These are phyloP conservation scores for Cordyceps fumosorosea DNA, from an alignment of 2,329 filamentous ascomycete species.

Conservation along the genomic window DNA sequence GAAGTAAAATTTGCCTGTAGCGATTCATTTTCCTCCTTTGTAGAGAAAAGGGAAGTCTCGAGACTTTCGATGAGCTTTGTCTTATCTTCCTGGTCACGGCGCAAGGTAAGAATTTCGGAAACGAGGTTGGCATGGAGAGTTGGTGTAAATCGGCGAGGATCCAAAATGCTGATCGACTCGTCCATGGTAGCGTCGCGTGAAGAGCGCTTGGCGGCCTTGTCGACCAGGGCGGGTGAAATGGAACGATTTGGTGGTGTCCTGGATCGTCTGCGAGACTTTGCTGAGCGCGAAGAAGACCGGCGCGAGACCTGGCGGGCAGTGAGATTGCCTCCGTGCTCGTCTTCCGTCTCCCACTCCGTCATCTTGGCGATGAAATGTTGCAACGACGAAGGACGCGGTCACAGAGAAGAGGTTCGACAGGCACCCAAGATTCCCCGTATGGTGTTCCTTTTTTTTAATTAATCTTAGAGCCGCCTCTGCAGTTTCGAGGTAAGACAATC, in stretches of 20 bases:
- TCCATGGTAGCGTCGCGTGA: conserved; percentile 56
- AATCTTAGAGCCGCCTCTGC: background rate
- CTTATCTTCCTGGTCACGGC: conserved; percentile 87
- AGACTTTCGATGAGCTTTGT: conserved; percentile 78
- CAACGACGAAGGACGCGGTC: background rate
- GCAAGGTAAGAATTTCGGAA: conserved; percentile 81
- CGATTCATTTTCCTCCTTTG: conserved; percentile 67
- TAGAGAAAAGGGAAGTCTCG: conserved; percentile 65
- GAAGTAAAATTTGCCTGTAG: conserved; percentile 56
- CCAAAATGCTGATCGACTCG: conserved; percentile 67
- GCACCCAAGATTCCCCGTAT: background rate
- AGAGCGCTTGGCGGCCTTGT: conserved; percentile 42
- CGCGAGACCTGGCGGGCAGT: conserved; percentile 29
- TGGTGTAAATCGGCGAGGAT: conserved; percentile 88
- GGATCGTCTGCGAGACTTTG: conserved; percentile 41
- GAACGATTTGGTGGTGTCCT: conserved; percentile 49
- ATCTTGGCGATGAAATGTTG: conserved; percentile 27
- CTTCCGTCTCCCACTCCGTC: conserved; percentile 56
- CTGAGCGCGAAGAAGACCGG: conserved; percentile 6
- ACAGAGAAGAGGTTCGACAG: background rate
- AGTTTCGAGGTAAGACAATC: conserved; percentile 14
- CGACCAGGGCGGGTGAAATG: conserved; percentile 40
- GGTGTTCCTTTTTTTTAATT: background rate
- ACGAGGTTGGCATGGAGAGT: conserved; percentile 92
- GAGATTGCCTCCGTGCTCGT: conserved; percentile 45